Base-by-base conservation (phyloP, 768 basidiomycete genomes). In the Rickenella mellea region DNA sequence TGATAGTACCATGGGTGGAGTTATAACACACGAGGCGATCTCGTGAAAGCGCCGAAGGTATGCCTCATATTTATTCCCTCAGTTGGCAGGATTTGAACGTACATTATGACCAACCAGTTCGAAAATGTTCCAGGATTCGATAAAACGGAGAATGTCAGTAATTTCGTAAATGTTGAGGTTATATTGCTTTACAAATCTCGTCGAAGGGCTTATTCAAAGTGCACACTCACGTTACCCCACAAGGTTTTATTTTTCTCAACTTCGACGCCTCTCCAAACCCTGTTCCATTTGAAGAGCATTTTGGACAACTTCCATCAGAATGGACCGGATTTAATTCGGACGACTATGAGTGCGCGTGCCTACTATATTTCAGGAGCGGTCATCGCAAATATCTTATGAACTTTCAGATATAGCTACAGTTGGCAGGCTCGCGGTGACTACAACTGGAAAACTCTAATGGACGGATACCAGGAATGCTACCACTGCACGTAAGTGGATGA, bases 401-500 rank as follows among this genome's bases (percentile, higher is more conserved):
- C 11, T 15, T 3, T 11, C 33, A 36, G 33, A 17, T 36, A 36
- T 22, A 22, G 19, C 19, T 36, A 36, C 33, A 36, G 33, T 14
- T 36, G 33, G 33, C 33, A 36, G 11, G 24, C 47, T 28, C 9
- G 32, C 15, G 17, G 31, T 40, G 24, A 17, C 22, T 37, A 33
- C 44, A 26, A 27, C 14, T 35, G 28, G 25, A 33, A 29, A 28
- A 43, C 47, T 7, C n/a, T 48, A 11, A 48, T 48, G 39, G 47
- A 48, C 30, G 47, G 47, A n/a, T 48, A 43, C 31, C 46, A 48
- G 39, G 47, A 48, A 30, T 48, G 46, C 27, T 40, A 40, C 27
- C 39, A 40, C 32, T 45, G 22, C 27, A 33, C n/a, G 44, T 45
- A 20, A 19, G 43, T 29, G 12, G 43, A 10, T 26, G 12, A 15